Evolutionary conservation across 345 rosid species (phyloP), one percentile per base, ranked within the genome.

Genomic region (Eucalyptus dawsonii): DNA sequence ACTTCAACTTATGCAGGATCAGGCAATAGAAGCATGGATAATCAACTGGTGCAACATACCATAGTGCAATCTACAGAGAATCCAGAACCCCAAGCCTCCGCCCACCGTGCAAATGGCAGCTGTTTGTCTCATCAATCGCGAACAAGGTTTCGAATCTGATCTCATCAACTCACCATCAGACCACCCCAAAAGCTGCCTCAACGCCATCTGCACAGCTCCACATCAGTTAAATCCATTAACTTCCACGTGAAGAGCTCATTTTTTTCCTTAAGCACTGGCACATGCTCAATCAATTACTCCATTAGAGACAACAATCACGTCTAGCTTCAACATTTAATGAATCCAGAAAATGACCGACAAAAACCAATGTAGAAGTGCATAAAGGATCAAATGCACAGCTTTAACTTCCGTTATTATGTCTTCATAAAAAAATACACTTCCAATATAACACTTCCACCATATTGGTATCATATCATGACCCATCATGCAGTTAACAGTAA

Each of bases 131-230:
- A 93, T 95, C 47, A 96, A 85, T 91, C 94, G 95, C 25, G 97
- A 93, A 92, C 98, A 97, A 86, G 99, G 98, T 87, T 96, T 97
- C 34, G 93, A 92, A 91, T 96, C 99, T 22, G 98, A 92, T 87
- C 97, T 94, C 99, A 96, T 97, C 60, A 97, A 72, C 89, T 96
- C 96, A 56, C 97, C 99, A 44, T 97, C 97, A 8, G 99, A 96
- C 91, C 90, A 95, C 87, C 99, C 97, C 86, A 95, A 91, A 86
- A 87, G 87, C 88, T 89, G 96, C 89, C 98, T 93, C 89, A 96
- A 88, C 8, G 98, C 95, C 99, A 96, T 97, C 91, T 89, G 1
- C 16, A 89, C 81, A 62, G 53, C 40, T 49, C 80, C 54, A 88
- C 51, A 56, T 25, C 80, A 87, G 22, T 65, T 40, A 86, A 86